Evolutionary conservation across 2,329 filamentous ascomycete genomes (phyloP).

Genomic region (Sarocladium kiliense): DNA sequence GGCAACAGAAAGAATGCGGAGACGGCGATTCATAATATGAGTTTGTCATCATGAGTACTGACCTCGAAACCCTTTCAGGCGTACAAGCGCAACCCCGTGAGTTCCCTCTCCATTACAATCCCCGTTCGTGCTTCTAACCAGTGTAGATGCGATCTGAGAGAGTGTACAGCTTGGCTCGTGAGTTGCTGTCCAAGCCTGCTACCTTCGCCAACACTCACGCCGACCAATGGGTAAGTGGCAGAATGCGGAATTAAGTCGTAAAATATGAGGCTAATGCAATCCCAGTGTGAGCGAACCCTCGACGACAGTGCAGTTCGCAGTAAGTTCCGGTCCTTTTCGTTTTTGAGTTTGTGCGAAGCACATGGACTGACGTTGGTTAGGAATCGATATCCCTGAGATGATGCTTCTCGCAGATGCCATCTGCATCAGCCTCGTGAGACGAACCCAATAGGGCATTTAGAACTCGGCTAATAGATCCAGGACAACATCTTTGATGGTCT

Average conservation of each 20-base stretch:
- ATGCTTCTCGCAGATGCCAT: slow-evolving; percentile 67
- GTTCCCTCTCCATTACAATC: slow-evolving; percentile 18
- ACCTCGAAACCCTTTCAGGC: slow-evolving; percentile 19
- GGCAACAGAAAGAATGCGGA: too few relatives aligned
- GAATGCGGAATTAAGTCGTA: too few relatives aligned
- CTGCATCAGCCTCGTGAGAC: slow-evolving; percentile 45
- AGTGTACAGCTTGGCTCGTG: slow-evolving; percentile 39
- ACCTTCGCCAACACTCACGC: slow-evolving; percentile 22
- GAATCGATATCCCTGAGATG: slow-evolving; percentile 60
- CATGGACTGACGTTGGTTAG: slow-evolving; percentile 36
- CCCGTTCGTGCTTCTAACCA: slow-evolving; percentile 6
- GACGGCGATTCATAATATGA: too few relatives aligned
- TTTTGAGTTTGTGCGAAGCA: too few relatives aligned
- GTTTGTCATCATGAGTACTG: too few relatives aligned
- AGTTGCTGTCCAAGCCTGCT: slow-evolving; percentile 35
- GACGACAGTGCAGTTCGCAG: slow-evolving; percentile 61
- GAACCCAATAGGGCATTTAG: too few relatives aligned
- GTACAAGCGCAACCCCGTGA: slow-evolving; percentile 38
- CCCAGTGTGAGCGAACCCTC: slow-evolving; percentile 56
- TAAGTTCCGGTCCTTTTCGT: background rate
- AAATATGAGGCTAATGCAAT: too few relatives aligned
- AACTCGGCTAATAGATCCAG: background rate
- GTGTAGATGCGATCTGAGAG: slow-evolving; percentile 42
- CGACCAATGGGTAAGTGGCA: slow-evolving; percentile 31
- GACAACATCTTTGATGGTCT: slow-evolving; percentile 66